These are phyloP conservation scores for Garcileccinum viscosum DNA, from an alignment of 1,284 basidiomycete species.

Conservation along the genomic window DNA sequence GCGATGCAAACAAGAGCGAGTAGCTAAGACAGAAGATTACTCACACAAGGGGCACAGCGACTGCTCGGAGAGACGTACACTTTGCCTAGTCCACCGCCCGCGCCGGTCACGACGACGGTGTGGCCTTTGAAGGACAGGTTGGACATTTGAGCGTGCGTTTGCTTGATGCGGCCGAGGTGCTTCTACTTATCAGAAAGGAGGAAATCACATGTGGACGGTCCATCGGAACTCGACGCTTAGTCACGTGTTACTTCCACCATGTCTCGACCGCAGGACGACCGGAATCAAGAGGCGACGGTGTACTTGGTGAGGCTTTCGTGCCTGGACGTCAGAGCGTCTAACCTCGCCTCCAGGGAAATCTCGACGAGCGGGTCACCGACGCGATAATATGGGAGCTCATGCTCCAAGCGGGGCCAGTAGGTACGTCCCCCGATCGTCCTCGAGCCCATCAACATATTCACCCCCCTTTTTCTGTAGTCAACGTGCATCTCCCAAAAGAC, in stretches of 20 bases:
- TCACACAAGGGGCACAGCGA: conserved; percentile 20
- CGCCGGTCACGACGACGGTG: conserved; percentile 94
- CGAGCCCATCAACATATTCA: not conserved
- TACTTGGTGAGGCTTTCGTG: conserved; percentile 72
- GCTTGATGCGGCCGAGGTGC: too few species aligned
- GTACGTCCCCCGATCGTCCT: conserved; percentile 53
- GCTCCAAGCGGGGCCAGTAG: conserved; percentile 97
- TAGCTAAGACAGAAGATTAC: conserved; percentile 63
- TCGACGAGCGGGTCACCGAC: conserved; percentile 94
- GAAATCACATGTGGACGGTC: conserved; percentile 34
- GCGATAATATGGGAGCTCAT: conserved; percentile 98
- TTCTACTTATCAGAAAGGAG: not conserved
- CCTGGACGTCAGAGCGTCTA: not conserved
- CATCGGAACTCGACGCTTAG: not conserved
- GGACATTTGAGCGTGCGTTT: too few species aligned
- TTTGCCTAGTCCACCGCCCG: conserved; percentile 92
- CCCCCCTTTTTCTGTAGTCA: conserved; percentile 61
- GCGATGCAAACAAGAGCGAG: conserved; percentile 86
- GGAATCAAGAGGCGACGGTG: conserved; percentile 94
- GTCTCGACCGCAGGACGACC: conserved; percentile 89
- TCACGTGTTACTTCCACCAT: conserved; percentile 51
- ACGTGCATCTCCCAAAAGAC: conserved; percentile 99
- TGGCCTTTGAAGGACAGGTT: conserved; percentile 87
- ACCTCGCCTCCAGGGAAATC: conserved; percentile 75
- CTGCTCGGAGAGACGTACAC: conserved; percentile 62